These are phyloP conservation scores for Cordyceps militaris DNA, from an alignment of 2,329 filamentous ascomycete species.

Conservation along the genomic window DNA sequence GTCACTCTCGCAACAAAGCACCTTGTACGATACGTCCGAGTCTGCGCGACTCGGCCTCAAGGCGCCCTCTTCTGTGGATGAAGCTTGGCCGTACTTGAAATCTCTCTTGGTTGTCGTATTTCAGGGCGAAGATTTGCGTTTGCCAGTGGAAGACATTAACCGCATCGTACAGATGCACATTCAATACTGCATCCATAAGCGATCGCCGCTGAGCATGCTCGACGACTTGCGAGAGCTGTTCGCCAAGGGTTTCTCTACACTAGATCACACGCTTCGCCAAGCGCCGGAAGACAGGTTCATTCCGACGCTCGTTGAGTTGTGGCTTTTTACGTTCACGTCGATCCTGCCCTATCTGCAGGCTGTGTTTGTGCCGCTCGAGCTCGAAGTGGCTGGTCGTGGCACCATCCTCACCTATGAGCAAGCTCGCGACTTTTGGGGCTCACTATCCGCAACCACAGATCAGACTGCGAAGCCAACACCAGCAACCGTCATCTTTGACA, in stretches of 20 bases:
- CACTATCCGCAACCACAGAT: constrained; percentile 43
- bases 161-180: constrained; percentile 72
- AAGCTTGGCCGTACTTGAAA: constrained; percentile 76
- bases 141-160: constrained; percentile 82
- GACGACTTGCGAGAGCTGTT: constrained; percentile 72
- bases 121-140: constrained; percentile 69
- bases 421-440: constrained; percentile 86
- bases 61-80: constrained; percentile 64
- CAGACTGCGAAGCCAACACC: constrained; percentile 37
- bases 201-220: constrained; percentile 62
- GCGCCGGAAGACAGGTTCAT: constrained; percentile 85
- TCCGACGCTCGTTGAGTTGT: constrained; percentile 83
- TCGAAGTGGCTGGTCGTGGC: constrained; percentile 84
- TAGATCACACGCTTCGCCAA: constrained; percentile 74
- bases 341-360: constrained; percentile 92
- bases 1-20: constrained; percentile 35
- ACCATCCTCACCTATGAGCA: constrained; percentile 70
- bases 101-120: constrained; percentile 71
- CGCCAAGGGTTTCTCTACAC: constrained; percentile 72
- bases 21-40: constrained; percentile 49
- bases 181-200: constrained; percentile 67
- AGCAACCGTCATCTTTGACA: constrained; percentile 59
- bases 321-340: constrained; percentile 85
- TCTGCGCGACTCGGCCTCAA: constrained; percentile 50
- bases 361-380: constrained; percentile 85